A percentile compares a stretch with the other conserved stretches of the same genome.
Evolutionary conservation across 2,329 filamentous ascomycete genomes (phyloP).

Genomic region (Sclerotinia borealis): DNA sequence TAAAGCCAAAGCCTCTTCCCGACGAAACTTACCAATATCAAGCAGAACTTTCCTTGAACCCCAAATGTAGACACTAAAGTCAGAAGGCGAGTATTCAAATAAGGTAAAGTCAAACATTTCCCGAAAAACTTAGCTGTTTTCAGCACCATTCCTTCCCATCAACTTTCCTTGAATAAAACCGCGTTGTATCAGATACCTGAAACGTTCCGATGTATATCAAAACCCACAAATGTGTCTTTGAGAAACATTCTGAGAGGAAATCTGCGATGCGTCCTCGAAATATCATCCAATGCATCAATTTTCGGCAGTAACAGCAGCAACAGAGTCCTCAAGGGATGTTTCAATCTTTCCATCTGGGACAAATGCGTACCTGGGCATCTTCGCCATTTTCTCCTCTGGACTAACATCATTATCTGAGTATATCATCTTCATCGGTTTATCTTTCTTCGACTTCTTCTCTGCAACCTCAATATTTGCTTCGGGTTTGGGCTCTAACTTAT

Average conservation of each 20-base stretch:
- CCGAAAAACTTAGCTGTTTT: constrained; percentile 28
- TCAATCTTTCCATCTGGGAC: constrained; percentile 39
- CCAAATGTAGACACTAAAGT: constrained; percentile 22
- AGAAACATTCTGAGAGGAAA: neutral
- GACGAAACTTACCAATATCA: constrained; percentile 21
- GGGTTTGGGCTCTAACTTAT: constrained; percentile 35
- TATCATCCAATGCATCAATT: constrained; percentile 1
- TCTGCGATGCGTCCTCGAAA: neutral
- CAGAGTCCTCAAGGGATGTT: constrained; percentile 28
- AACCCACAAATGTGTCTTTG: neutral
- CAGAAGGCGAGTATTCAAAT: constrained; percentile 18
- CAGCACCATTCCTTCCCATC: constrained; percentile 11
- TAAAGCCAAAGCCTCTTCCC: neutral
- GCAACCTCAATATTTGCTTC: constrained; percentile 35
- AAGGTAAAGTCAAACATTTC: constrained; percentile 18
- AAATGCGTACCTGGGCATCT: constrained; percentile 69
- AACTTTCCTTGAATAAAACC: constrained; percentile 1
- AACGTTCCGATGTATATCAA: neutral
- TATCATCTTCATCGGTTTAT: constrained; percentile 65
- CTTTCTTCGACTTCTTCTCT: constrained; percentile 63
- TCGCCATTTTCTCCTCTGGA: constrained; percentile 85
- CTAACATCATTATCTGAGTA: constrained; percentile 76
- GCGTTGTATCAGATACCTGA: neutral
- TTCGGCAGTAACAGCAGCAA: constrained; percentile 26
- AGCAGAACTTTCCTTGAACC: constrained; percentile 1